Base-by-base conservation (phyloP, 116 monocot genomes). In the Phalaenopsis hybrid region DNA sequence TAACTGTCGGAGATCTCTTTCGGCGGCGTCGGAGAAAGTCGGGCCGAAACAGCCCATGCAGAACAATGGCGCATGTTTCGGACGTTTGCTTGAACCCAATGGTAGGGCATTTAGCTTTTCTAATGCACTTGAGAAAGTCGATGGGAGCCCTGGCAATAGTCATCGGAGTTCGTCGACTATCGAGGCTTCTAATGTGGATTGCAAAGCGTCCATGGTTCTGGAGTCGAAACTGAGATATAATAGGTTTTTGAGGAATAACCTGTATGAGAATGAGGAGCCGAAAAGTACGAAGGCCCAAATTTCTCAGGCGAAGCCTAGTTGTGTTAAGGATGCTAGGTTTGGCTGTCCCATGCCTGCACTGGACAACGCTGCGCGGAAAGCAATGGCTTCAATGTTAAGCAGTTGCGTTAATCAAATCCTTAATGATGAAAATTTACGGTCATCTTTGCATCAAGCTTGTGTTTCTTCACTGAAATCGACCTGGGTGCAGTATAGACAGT, bases 401-500 rank as follows among this genome's bases (percentile, higher is more conserved):
- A 80, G 85, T 13, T 79, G 84, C 45, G 50, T 86, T 12, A 82
- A 78, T 12, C 59, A 44, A 2, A 87, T 87, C 81, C 67, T 86
- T 8, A 78, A 82, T 15, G 86, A 90, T 82, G 89, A 79, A 11
- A 86, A 58, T 23, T 89, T 87, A 55, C 84, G 88, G n/a, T 83
- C 80, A 23, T 83, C 79, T 6, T 57, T 88, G 8, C 78, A 77
- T 72, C 81, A n/a, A 9, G 45, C 73, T 8, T 90, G 93, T 75
- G 59, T 18, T 18, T 72, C 85, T 34, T 88, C 86, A 79, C 81
- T 93, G n/a, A 80, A 80, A 57, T 43, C 68, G 7, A 50, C 21
- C 31, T 21, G 2, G 25, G 11, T 18, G 9, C 33, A 12, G 6
- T 70, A 81, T 76, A 50, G 20, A n/a, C 55, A 72, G 20, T 13